These are phyloP conservation scores for Geotrichum citri-aurantii DNA, from an alignment of 1,139 yeast genomes.

Conservation along the genomic window DNA sequence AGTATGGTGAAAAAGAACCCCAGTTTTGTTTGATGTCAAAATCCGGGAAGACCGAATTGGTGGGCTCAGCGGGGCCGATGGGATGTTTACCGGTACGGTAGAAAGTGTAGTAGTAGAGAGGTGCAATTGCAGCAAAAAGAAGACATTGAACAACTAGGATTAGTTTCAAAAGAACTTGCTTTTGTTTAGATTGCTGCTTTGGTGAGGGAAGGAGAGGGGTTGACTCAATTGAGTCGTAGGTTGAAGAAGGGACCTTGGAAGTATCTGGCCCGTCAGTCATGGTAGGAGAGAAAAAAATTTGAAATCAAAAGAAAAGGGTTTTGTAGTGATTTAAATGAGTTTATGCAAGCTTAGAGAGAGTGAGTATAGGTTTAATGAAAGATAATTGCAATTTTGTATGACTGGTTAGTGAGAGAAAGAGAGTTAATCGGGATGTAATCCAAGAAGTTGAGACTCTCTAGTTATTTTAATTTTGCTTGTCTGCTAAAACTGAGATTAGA, in stretches of 20 bases:
- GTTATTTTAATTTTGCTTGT: too few relatives aligned
- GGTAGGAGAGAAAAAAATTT: too few relatives aligned
- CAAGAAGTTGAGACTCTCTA: not conserved
- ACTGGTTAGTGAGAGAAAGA: not conserved
- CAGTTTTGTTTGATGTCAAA: slow-evolving; percentile 40
- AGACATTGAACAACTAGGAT: not conserved
- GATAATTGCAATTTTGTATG: not conserved
- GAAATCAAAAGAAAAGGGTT: too few relatives aligned
- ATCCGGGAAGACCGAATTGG: not conserved
- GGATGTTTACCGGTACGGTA: not conserved
- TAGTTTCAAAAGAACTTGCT: not conserved
- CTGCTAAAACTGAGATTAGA: too few relatives aligned
- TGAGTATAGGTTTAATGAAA: not conserved
- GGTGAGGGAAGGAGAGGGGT: not conserved
- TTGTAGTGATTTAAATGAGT: too few relatives aligned
- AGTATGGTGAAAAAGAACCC: slow-evolving; percentile 41
- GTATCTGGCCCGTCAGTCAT: not conserved
- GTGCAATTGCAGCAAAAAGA: not conserved
- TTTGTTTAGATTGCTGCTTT: not conserved
- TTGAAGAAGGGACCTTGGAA: not conserved
- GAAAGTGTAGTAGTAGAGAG: not conserved
- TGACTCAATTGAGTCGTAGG: not conserved
- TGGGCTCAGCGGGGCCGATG: not conserved
- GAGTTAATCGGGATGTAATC: not conserved
- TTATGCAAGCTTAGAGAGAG: too few relatives aligned